Evolutionary conservation across 2,329 filamentous ascomycete genomes (phyloP), one percentile per base, ranked within the genome.

Genomic region (Fusarium pseudocircinatum): DNA sequence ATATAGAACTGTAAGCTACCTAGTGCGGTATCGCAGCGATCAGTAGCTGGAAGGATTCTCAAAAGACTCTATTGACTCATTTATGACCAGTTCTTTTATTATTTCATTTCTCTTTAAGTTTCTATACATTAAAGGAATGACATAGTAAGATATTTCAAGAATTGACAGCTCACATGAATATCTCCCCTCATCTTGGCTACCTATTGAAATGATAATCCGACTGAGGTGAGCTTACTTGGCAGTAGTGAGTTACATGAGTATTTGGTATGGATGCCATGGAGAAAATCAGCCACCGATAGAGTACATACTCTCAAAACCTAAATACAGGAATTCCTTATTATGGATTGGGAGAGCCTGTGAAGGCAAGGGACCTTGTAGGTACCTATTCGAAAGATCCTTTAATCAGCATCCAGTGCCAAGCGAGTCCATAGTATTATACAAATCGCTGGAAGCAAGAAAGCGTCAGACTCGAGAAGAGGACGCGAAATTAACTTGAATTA

Each of bases 11-110:
- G 24, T 34, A 58, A 28, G 40, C 24, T 43, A 24, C 44, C 49
- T 63, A 44, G 58, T 36, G 61, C 75, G 75, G 58, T 77, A 74
- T 72, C 73, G 69, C 75, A 74, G 63, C 43, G 46, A 62, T 68
- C 52, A 58, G 69, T 67, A 63, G 63, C 61, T 72, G 47, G 46
- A 50, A 34, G 54, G 67, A 58, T 64, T 50, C 67, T 50, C 67
- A 70, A 70, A 53, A 36, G 8, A 36, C 37, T 47, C 34, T 13
- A 11, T 65, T 69, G 59, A 70, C 50, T 69, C 66, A 70, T 22
- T 50, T 30, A 20, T 22, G 13, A 13, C n/a, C 9, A 11, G 37
- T 32, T 67, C 24, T 36, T 57, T 32, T 5, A n/a, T 7, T n/a
- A 9, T 28, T 43, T n/a, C 7, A 46, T n/a, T 15, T 26, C 43